phyloP scores from a whole-genome alignment of 2,329 filamentous ascomycete genomes.

The Aspergillus pseudonomiae region DNA sequence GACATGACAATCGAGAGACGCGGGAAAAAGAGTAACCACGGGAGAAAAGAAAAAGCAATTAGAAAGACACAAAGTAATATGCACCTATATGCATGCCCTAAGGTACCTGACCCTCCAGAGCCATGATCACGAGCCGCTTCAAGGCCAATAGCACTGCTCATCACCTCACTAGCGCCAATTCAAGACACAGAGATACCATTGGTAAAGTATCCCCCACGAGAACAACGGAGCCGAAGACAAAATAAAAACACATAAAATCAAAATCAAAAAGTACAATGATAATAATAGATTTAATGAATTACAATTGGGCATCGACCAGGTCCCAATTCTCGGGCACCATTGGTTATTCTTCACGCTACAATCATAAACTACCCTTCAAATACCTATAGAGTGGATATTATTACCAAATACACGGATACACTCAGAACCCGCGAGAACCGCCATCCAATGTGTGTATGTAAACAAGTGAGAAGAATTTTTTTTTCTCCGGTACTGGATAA shows the following conservation, averaged over 20 bases:
- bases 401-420: slow-evolving; percentile 3
- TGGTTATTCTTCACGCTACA: not conserved
- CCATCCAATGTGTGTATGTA: not conserved
- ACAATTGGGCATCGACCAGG: slow-evolving; percentile 3
- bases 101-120: slow-evolving; percentile 7
- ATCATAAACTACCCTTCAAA: not conserved
- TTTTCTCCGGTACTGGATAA: not conserved
- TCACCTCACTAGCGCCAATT: not conserved
- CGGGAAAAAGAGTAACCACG: not conserved
- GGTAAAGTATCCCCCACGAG: not conserved
- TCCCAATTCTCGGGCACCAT: not conserved
- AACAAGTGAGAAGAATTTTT: not conserved
- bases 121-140: slow-evolving; percentile 8
- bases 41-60: not conserved
- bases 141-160: slow-evolving; percentile 2
- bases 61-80: not conserved
- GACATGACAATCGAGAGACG: not conserved
- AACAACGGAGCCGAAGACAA: not conserved
- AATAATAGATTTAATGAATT: not conserved
- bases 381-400: not conserved
- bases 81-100: not conserved
- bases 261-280: not conserved
- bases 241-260: not conserved
- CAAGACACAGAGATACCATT: not conserved
- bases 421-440: not conserved